Conservation (phyloP, 176 grass and related monocot genomes). For the Guadua angustifolia region DNA sequence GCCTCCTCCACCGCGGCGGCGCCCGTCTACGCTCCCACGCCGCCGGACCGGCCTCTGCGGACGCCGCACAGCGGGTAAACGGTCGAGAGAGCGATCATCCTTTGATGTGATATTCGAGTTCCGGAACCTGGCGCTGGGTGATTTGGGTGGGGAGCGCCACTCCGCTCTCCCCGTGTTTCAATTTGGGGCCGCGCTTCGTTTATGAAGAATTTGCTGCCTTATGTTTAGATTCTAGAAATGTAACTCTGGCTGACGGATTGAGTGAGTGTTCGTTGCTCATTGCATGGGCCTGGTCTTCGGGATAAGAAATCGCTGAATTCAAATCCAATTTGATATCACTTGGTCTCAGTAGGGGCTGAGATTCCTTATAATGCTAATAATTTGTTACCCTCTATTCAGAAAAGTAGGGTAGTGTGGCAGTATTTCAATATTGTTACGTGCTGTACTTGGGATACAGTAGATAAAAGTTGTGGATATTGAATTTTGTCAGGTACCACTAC, state of each 20-base stretch:
- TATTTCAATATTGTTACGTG: background rate
- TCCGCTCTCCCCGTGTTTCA: background rate
- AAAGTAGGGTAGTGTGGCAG: background rate
- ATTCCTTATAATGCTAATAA: background rate
- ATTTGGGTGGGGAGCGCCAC: background rate
- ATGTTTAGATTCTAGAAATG: background rate
- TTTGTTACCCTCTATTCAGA: background rate
- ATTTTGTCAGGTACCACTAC: constrained; percentile 78
- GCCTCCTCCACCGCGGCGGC: background rate
- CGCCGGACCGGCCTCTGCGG: constrained; percentile 68
- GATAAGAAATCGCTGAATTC: background rate
- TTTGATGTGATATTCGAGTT: background rate
- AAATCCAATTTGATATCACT: background rate
- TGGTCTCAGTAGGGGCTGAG: background rate
- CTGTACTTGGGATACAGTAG: background rate
- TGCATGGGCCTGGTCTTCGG: background rate
- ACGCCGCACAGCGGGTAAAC: constrained; percentile 92
- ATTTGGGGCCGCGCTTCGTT: background rate
- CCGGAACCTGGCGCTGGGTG: background rate
- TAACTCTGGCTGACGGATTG: background rate
- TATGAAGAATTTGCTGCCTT: background rate
- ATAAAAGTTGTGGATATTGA: background rate
- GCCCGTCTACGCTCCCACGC: constrained; percentile 70
- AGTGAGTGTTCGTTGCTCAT: no score
- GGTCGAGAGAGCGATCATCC: background rate